Base-by-base conservation (phyloP, 2,329 filamentous ascomycete species). In the Gyromitra esculenta region DNA sequence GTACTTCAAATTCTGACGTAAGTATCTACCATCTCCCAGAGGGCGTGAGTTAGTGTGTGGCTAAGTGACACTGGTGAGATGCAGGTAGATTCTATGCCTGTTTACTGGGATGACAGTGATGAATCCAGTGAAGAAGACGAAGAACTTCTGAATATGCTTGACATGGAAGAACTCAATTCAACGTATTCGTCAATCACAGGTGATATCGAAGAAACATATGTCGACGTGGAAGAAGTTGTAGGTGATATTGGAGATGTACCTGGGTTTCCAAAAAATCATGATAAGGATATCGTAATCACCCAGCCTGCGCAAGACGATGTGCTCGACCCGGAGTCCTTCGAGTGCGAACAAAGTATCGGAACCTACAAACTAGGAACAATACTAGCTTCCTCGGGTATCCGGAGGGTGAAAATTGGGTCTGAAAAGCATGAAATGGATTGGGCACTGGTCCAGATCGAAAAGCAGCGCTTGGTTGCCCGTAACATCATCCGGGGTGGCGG, bases 381-480 rank as follows among this genome's bases (percentile, higher is more conserved):
- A 2, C 93, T 96, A 81, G 95, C 95, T 0, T 96, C 93, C 0
- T 97, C 94, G 25, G 95, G 95, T 5, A 91, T 98, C 75, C 90
- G 93, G 3, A 89, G 95, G 39, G 91, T 92, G 82, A 87, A 86
- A 66, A 88, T 91, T 75, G 87, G 91, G 77, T 90, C 91, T 3
- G 85, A 96, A 31, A 86, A 92, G 5, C 95, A 97, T 82, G 95
- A 98, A 83, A 94, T 98, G 57, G 95, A 98, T 83, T 98, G 95
- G 95, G 94, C 94, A 0, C 85, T 98, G 1, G 94, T 98, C 80
- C 89, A 92, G 79, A 92, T 98, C 78, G 86, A 91, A 9, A 86
- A 90, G 2, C 87, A 90, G 9, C 89, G 95, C 0, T 85, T 90
- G 13, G 92, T 95, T 1, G 86, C 88, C 0, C 87, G 89, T 75